phyloP scores from a whole-genome alignment of 192 early-diverging fungal species.

The Mycoemilia scoparia region DNA sequence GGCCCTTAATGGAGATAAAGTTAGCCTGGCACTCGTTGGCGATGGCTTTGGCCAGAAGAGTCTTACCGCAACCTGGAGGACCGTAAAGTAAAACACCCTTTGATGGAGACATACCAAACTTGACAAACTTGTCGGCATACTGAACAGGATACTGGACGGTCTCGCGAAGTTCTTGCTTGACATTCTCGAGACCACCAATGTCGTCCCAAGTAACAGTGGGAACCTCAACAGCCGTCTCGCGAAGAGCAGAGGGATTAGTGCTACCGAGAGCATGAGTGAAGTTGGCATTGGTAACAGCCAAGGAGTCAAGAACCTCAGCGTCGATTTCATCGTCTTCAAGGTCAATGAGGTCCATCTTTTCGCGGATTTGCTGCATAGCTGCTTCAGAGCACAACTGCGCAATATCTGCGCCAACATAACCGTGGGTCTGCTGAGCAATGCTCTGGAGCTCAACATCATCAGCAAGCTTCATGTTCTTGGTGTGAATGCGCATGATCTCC shows the following conservation, averaged over 20 bases:
- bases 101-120: constrained; percentile 86
- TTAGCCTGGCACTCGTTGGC: constrained; percentile 99
- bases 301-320: constrained; percentile 82
- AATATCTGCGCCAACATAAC: constrained; percentile 92
- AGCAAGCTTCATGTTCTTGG: constrained; percentile 97
- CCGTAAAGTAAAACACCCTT: constrained; percentile 99
- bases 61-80: constrained; percentile 97
- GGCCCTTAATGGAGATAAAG: constrained; percentile 98
- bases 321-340: constrained; percentile 97
- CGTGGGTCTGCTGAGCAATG: constrained; percentile 93
- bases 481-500: constrained; percentile 98
- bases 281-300: constrained; percentile 97
- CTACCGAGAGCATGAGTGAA: constrained; percentile 84
- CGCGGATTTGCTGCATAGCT: constrained; percentile 99
- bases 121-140: constrained; percentile 98
- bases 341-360: constrained; percentile 98
- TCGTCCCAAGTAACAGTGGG: constrained; percentile 90
- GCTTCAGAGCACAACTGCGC: constrained; percentile 97
- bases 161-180: constrained; percentile 96
- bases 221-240: constrained; percentile 95
- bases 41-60: constrained; percentile 95
- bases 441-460: constrained; percentile 96
- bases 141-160: constrained; percentile 98
- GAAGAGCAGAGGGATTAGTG: constrained; percentile 94
- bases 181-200: constrained; percentile 92